Base-by-base conservation (phyloP, 2,329 filamentous ascomycete species). In the Pseudogymnoascus sp. region DNA sequence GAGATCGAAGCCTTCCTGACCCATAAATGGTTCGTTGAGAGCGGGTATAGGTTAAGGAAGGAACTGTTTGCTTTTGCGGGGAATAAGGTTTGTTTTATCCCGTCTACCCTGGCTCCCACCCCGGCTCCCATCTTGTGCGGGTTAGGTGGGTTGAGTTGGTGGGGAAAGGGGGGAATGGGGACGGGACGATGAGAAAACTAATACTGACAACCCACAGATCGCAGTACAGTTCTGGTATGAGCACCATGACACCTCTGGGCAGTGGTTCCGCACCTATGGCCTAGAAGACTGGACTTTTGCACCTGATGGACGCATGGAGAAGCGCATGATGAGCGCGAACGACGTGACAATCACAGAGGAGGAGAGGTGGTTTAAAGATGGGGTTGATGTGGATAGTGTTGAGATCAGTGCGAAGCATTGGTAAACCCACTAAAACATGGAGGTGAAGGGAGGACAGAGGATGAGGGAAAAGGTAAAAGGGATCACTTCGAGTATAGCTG, bases 221-320 rank as follows among this genome's bases (percentile, higher is more conserved):
- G 91, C 91, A 0, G 91, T 95, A 21, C 90, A 96, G 72, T 95
- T 94, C 73, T 95, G 91, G 91, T 73, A 73, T 50, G 72, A 73
- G 61, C 95, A 93, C 70, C 88, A 95, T 74, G 89, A 93, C 70
- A 75, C 76, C 6, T 69, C 79, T 1, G 87, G 88, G 38, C 85
- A 90, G 73, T 96, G 91, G 91, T 92, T 88, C 81, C 81, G 90
- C n/a, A 92, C 88, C 50, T 95, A 95, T 70, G 91, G 91, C 0
- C 81, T 95, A 10, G 88, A 91, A 71, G 87, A 91, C 71, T 91
- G 88, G 88, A 91, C 87, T 0, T 91, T 90, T 74, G 85, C 84
- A 0, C 78, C 81, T 1, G 82, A 89, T 68, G 88, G 88, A 0
- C 76, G 84, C 60, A 91, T 91, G 88, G 77, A 82, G 65, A 91